phyloP scores from a whole-genome alignment of 2,329 filamentous ascomycete species.

The Claviceps arundinis region DNA sequence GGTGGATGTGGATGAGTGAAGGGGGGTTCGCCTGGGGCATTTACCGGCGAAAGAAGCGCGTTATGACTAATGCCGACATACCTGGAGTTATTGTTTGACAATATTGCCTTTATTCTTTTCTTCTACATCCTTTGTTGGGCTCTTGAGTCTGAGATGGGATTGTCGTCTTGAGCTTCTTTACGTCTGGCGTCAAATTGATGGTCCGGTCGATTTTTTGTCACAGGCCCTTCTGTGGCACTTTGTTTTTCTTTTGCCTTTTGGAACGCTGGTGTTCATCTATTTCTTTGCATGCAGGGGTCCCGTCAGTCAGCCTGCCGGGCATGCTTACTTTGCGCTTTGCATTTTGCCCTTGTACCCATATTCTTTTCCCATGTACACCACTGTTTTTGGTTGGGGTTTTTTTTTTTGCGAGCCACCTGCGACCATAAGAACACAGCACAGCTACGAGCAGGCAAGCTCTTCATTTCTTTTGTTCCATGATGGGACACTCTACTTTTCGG shows the following conservation, averaged over 20 bases:
- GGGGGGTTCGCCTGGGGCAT: neutral
- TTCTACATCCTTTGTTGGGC: neutral
- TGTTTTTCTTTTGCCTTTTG: neutral
- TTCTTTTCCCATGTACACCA: no score
- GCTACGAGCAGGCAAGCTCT: neutral
- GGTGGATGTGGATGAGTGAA: constrained; percentile 8
- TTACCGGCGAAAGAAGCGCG: constrained; percentile 1
- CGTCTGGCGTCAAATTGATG: neutral
- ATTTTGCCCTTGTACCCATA: no score
- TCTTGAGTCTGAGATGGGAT: neutral
- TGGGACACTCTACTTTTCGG: neutral
- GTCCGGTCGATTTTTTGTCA: neutral
- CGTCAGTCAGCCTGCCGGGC: neutral
- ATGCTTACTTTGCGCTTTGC: neutral
- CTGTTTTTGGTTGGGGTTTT: no score
- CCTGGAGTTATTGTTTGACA: neutral
- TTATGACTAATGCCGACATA: constrained; percentile 7
- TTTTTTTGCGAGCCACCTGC: no score
- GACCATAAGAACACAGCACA: neutral
- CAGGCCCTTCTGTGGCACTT: neutral
- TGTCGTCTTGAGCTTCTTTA: neutral
- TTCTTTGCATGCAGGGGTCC: neutral
- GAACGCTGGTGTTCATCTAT: neutral
- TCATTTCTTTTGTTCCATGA: neutral
- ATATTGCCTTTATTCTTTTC: neutral